phyloP scores from a whole-genome alignment of 176 grass and related monocot species.

The Puya raimondii region DNA sequence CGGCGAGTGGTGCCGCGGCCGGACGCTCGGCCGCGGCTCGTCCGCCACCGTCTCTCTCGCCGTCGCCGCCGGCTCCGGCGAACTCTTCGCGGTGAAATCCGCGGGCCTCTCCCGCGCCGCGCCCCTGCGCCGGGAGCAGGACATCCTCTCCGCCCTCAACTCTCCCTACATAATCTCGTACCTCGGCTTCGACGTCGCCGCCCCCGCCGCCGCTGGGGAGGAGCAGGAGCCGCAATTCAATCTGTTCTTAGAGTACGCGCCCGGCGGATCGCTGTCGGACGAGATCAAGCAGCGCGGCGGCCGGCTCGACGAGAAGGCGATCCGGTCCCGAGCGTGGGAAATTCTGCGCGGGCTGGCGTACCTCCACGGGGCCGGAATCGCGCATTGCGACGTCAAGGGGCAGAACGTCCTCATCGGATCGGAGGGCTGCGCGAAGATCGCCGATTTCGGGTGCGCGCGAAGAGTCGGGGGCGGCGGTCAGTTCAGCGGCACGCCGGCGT shows the following conservation, averaged over 20 bases:
- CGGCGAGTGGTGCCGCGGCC: conserved; percentile 31
- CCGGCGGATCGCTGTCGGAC: conserved; percentile 38
- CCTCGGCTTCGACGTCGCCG: conserved; percentile 15
- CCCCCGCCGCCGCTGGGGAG: background rate
- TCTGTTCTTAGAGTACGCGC: conserved; percentile 45
- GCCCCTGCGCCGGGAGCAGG: conserved; percentile 25
- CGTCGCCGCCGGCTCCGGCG: background rate
- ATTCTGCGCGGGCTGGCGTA: conserved; percentile 34
- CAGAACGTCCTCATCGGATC: conserved; percentile 32
- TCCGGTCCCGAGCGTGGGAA: conserved; percentile 21
- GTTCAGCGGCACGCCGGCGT: conserved; percentile 28
- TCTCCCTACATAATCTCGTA: conserved; percentile 27
- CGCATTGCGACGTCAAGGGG: conserved; percentile 38
- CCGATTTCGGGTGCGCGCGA: conserved; percentile 44
- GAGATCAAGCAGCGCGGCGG: conserved; percentile 30
- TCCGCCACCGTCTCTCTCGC: conserved; percentile 34
- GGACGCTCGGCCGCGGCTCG: conserved; percentile 33
- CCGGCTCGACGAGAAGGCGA: conserved; percentile 19
- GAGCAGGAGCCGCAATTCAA: background rate
- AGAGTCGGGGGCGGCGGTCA: too few species aligned
- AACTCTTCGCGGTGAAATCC: conserved; percentile 35
- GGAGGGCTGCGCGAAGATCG: conserved; percentile 34
- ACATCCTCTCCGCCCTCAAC: conserved; percentile 2
- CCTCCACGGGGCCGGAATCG: conserved; percentile 25
- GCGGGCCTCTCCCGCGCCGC: conserved; percentile 3